Percentiles rank a stretch among this genome's conserved stretches.
Evolutionary conservation across 768 basidiomycete species (phyloP).

Genomic region (Suillus sp.): DNA sequence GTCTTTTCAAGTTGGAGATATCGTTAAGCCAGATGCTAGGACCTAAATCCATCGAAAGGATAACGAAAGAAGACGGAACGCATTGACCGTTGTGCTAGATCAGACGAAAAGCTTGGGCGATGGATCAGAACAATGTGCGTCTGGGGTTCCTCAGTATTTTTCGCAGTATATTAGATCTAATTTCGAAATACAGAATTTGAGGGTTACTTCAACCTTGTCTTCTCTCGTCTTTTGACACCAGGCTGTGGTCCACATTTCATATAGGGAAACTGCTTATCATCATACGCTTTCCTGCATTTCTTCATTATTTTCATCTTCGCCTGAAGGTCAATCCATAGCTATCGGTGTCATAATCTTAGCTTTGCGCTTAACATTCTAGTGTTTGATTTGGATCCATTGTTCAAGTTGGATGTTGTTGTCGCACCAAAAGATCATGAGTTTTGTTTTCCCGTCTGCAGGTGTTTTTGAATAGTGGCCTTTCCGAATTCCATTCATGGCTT

Average conservation of each 20-base stretch:
- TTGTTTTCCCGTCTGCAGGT: conserved; percentile 69
- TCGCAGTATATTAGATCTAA: background rate
- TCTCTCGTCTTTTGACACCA: conserved; percentile 68
- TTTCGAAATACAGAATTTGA: conserved; percentile 60
- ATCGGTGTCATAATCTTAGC: conserved; percentile 62
- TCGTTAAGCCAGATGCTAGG: conserved; percentile 53
- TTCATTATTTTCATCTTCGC: conserved; percentile 56
- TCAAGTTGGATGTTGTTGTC: conserved; percentile 74
- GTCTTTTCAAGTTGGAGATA: conserved; percentile 72
- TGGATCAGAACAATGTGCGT: conserved; percentile 73
- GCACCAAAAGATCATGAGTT: conserved; percentile 68
- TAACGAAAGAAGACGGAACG: conserved; percentile 49
- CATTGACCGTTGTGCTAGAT: conserved; percentile 59
- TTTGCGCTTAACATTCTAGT: conserved; percentile 63
- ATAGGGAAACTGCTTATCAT: conserved; percentile 61
- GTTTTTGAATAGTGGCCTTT: conserved; percentile 65
- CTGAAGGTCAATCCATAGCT: conserved; percentile 53
- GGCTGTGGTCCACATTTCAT: background rate
- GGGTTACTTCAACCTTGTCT: conserved; percentile 85
- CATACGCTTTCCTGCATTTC: conserved; percentile 64
- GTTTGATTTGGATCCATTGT: conserved; percentile 81
- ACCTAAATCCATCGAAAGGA: conserved; percentile 58
- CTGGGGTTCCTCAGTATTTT: background rate
- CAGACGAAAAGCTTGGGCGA: conserved; percentile 74
- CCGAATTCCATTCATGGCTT: conserved; percentile 65